phyloP scores from a whole-genome alignment of 768 basidiomycete genomes.

The Coprinopsis cinerea region DNA sequence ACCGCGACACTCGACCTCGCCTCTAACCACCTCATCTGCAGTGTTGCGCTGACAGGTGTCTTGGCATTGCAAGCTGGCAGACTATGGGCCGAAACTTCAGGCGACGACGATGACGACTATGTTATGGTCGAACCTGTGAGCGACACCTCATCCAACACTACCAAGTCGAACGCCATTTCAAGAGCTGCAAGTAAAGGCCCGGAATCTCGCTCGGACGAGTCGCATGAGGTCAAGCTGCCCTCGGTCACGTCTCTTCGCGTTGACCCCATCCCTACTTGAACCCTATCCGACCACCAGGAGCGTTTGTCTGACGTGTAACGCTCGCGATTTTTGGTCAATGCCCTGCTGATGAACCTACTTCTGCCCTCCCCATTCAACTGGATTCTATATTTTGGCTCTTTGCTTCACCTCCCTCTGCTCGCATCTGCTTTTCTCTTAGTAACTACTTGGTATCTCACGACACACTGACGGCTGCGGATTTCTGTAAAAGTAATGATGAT shows the following conservation, averaged over 20 bases:
- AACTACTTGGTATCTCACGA: too few relatives aligned
- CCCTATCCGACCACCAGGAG: neutral
- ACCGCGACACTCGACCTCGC: constrained; percentile 71
- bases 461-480: too few relatives aligned
- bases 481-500: too few relatives aligned
- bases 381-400: neutral
- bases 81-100: constrained; percentile 78
- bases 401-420: too few relatives aligned
- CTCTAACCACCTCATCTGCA: constrained; percentile 79
- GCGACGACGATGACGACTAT: constrained; percentile 50
- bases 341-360: neutral
- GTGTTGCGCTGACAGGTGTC: constrained; percentile 84
- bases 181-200: constrained; percentile 8
- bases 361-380: constrained; percentile 5
- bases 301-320: neutral
- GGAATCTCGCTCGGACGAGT: neutral
- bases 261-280: neutral
- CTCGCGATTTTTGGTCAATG: neutral
- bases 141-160: neutral
- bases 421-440: too few relatives aligned
- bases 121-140: constrained; percentile 23
- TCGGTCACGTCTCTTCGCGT: neutral
- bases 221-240: constrained; percentile 1
- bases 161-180: neutral
- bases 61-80: constrained; percentile 77